Conservation (phyloP, 805 yeast genomes). For the Hanseniaspora taiwanica region DNA sequence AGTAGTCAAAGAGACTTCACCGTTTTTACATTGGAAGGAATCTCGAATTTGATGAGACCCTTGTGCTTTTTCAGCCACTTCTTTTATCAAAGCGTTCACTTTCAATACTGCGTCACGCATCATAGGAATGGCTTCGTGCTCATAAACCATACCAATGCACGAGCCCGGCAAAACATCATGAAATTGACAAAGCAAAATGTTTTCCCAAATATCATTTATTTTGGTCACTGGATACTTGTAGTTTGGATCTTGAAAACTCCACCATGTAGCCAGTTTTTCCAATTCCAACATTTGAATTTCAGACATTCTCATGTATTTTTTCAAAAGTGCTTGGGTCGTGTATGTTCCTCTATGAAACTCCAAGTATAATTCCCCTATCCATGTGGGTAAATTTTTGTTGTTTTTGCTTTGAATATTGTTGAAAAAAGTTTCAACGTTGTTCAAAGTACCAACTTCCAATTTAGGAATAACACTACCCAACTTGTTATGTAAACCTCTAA, state of each 20-base stretch:
- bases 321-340: slow-evolving; percentile 83
- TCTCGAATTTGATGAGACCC: slow-evolving; percentile 26
- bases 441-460: slow-evolving; percentile 49
- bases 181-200: slow-evolving; percentile 80
- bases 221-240: slow-evolving; percentile 63
- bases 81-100: slow-evolving; percentile 38
- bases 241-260: slow-evolving; percentile 36
- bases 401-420: slow-evolving; percentile 52
- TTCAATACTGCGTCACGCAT: slow-evolving; percentile 41
- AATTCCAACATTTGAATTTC: slow-evolving; percentile 75
- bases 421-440: slow-evolving; percentile 63
- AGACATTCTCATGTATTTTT: slow-evolving; percentile 61
- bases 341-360: slow-evolving; percentile 97
- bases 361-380: slow-evolving; percentile 89
- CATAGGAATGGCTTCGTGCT: slow-evolving; percentile 76
- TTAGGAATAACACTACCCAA: slow-evolving; percentile 61
- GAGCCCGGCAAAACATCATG: slow-evolving; percentile 98
- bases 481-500: slow-evolving; percentile 75
- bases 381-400: slow-evolving; percentile 62
- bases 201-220: slow-evolving; percentile 71
- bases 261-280: slow-evolving; percentile 69
- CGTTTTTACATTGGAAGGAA: too few relatives aligned
- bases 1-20: too few relatives aligned
- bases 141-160: slow-evolving; percentile 86
- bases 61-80: slow-evolving; percentile 36